Percentiles rank a stretch among this genome's conserved stretches.
phyloP scores from a whole-genome alignment of 169 alveolate species.

The Perkinsus marinus region DNA sequence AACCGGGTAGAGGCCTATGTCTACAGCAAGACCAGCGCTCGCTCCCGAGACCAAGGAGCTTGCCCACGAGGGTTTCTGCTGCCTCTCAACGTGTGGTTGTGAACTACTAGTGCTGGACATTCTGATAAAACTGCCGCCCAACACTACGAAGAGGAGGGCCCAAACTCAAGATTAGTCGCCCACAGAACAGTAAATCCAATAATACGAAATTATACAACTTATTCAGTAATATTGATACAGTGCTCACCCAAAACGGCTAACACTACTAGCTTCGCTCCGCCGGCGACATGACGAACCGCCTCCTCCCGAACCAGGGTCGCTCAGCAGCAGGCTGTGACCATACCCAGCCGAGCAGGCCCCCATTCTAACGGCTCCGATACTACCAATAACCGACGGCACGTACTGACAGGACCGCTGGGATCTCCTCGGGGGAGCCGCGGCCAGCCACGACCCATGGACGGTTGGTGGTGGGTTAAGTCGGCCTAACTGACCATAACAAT shows the following conservation, averaged over 20 bases:
- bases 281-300: neutral
- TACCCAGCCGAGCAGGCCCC: neutral
- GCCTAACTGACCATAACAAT: neutral
- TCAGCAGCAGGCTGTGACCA: neutral
- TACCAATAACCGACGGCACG: neutral
- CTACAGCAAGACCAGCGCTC: constrained; percentile 35
- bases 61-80: neutral
- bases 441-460: neutral
- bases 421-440: neutral
- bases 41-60: constrained; percentile 35
- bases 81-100: neutral
- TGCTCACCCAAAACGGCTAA: neutral
- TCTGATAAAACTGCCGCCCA: neutral
- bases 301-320: neutral
- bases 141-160: neutral
- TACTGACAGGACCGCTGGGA: neutral
- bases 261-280: neutral
- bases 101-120: neutral
- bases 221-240: neutral
- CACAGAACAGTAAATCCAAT: neutral
- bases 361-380: neutral
- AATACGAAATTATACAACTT: neutral
- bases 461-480: neutral
- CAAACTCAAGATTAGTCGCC: neutral
- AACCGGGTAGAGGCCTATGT: constrained; percentile 38